Conservation (phyloP, 192 early-diverging fungal genomes). For the Rhizophlyctis rosea region DNA sequence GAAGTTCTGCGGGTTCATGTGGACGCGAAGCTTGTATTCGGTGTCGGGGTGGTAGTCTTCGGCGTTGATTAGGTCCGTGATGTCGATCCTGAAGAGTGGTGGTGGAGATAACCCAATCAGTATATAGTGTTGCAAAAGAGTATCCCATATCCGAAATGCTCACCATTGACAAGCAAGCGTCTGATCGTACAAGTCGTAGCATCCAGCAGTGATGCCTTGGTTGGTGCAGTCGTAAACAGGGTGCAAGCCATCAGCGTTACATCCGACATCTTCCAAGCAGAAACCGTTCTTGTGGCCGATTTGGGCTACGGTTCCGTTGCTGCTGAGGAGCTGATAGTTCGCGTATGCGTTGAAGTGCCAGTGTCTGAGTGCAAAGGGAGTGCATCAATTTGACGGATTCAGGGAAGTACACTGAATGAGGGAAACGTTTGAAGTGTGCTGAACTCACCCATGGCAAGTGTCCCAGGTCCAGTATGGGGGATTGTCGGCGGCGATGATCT, state of each 20-base stretch:
- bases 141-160: not conserved
- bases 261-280: slow-evolving; percentile 37
- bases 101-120: not conserved
- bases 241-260: slow-evolving; percentile 1
- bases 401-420: not conserved
- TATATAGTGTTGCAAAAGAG: not conserved
- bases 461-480: slow-evolving; percentile 33
- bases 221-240: slow-evolving; percentile 28
- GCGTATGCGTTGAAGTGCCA: slow-evolving; percentile 41
- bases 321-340: slow-evolving; percentile 26
- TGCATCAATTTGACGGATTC: not conserved
- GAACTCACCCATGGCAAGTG: slow-evolving; percentile 27
- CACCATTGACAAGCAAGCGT: slow-evolving; percentile 37
- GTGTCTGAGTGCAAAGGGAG: slow-evolving; percentile 14
- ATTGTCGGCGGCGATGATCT: slow-evolving; percentile 11
- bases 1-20: slow-evolving; percentile 26
- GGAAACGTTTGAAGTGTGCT: not conserved
- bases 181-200: slow-evolving; percentile 36
- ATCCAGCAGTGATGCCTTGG: slow-evolving; percentile 30
- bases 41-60: slow-evolving; percentile 15
- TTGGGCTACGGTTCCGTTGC: not conserved
- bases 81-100: not conserved
- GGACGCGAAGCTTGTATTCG: slow-evolving; percentile 23
- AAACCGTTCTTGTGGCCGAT: slow-evolving; percentile 37
- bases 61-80: slow-evolving; percentile 20